These are phyloP conservation scores for Apiotrichum gamsii DNA, from an alignment of 1,284 basidiomycete species.

Conservation along the genomic window DNA sequence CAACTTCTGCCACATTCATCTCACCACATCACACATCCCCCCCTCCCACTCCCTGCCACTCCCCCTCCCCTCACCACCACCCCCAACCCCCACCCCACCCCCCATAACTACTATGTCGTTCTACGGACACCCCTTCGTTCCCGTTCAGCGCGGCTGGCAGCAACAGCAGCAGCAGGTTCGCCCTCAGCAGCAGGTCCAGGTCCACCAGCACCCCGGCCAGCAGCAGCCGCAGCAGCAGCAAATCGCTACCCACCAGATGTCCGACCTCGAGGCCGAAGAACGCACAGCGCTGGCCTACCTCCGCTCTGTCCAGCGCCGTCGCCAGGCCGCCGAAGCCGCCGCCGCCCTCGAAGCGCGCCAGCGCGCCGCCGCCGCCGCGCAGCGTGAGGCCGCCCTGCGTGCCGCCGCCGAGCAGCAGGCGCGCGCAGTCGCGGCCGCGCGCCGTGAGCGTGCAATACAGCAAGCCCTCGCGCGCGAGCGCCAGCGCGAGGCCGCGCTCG, in stretches of 20 bases:
- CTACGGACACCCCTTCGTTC: constrained; percentile 16
- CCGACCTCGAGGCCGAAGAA: constrained; percentile 33
- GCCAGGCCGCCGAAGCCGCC: constrained; percentile 29
- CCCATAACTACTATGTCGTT: constrained; percentile 6
- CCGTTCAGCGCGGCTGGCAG: background rate
- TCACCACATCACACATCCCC: background rate
- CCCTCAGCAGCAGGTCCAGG: background rate
- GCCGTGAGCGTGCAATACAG: constrained; percentile 14
- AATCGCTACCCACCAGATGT: background rate
- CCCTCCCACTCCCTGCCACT: background rate
- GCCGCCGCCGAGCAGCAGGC: constrained; percentile 15
- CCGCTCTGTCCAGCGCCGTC: constrained; percentile 32
- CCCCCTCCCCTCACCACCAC: background rate
- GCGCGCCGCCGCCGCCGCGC: constrained; percentile 8
- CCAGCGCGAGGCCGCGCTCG: constrained; percentile 11
- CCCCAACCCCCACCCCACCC: background rate
- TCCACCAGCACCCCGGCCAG: background rate
- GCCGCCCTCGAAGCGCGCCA: constrained; percentile 21
- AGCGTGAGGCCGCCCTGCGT: constrained; percentile 15
- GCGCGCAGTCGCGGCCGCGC: constrained; percentile 6
- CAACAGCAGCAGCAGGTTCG: background rate
- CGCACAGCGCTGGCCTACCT: constrained; percentile 39
- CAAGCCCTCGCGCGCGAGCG: constrained; percentile 15
- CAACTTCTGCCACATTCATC: background rate
- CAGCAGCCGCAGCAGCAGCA: constrained; percentile 2